Evolutionary conservation across 148 eudicot species (phyloP), one percentile per base, ranked within the genome.

Genomic region (Tetragonia tetragonoides): DNA sequence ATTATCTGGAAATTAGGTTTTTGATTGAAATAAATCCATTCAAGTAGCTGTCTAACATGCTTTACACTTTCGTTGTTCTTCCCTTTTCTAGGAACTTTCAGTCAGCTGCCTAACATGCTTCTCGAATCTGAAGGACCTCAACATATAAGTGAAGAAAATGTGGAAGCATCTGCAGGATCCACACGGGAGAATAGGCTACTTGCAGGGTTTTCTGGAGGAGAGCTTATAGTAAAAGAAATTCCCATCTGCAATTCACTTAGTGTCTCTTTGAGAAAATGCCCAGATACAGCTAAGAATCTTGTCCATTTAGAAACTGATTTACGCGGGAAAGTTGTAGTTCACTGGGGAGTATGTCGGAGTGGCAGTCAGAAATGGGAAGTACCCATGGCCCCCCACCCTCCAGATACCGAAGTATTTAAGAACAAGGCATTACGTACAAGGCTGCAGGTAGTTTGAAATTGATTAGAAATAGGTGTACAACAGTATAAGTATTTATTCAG

Each of bases 311-410:
- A 93, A 80, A 93, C 95, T 61, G 98, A 96, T 87, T 69, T 96
- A 49, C 90, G 91, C 21, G 97, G 90, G 80, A 89, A 90, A 82
- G 89, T 91, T 73, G 71, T 93, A 53, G 81, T 90, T 75, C 99
- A 96, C 82, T 96, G 98, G 99, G 99, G 98, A 73, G 85, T 93
- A 47, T 90, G 90, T 80, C 88, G 81, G 53, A 87, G 87, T 72
- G 84, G 85, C 67, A 69, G 62, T 28, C 88, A 85, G 69, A 83
- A 67, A 38, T 96, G 99, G 99, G 90, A 87, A 85, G 77, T 93
- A 74, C 99, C 99, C 56, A 80, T 76, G 41, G 84, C 80, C 60
- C 92, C 98, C 37, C 89, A 84, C 89, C 97, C 98, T 79, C 86
- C 88, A 79, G 82, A 90, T 74, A 93, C 98, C 51, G 81, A 80